Evolutionary conservation across 2,329 filamentous ascomycete genomes (phyloP).

Genomic region (Diaporthe sp.): DNA sequence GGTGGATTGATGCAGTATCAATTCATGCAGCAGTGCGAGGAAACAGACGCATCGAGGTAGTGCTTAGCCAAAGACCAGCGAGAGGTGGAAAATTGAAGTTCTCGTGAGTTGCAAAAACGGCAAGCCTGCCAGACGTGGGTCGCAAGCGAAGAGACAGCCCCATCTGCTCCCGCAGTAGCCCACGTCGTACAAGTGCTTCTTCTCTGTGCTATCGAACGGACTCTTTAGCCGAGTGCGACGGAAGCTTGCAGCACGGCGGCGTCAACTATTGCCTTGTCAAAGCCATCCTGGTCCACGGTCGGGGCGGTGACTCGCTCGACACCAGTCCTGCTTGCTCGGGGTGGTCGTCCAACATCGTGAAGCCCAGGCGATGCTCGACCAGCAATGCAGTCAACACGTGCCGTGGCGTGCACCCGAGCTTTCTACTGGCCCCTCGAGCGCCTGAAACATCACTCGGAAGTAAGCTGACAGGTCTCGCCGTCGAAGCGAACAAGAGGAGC

Average conservation of each 20-base stretch:
- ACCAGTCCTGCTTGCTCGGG: background rate
- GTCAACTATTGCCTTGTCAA: conserved; percentile 28
- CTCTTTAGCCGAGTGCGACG: conserved; percentile 23
- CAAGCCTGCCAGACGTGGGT: background rate
- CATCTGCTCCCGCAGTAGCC: too few species aligned
- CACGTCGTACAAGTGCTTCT: conserved; percentile 6
- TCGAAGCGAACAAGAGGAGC: conserved; percentile 3
- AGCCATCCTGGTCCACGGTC: conserved; percentile 1
- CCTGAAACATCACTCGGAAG: conserved; percentile 3
- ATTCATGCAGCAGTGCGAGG: background rate
- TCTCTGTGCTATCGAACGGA: conserved; percentile 16
- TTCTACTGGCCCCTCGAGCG: background rate
- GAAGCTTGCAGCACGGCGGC: conserved; percentile 15
- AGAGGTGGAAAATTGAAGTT: background rate
- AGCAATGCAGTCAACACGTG: background rate
- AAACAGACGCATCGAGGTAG: background rate
- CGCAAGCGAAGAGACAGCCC: background rate
- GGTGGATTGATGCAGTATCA: background rate
- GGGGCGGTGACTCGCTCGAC: background rate
- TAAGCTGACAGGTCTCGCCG: conserved; percentile 18
- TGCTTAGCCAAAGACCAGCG: background rate
- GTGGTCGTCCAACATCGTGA: background rate
- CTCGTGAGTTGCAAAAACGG: background rate
- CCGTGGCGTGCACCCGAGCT: background rate
- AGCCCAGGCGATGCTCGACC: background rate